A percentile compares a stretch with the other conserved stretches of the same genome.
Evolutionary conservation across 495 filamentous ascomycete genomes (phyloP).

Genomic region (Astrothelium subdiscretum): DNA sequence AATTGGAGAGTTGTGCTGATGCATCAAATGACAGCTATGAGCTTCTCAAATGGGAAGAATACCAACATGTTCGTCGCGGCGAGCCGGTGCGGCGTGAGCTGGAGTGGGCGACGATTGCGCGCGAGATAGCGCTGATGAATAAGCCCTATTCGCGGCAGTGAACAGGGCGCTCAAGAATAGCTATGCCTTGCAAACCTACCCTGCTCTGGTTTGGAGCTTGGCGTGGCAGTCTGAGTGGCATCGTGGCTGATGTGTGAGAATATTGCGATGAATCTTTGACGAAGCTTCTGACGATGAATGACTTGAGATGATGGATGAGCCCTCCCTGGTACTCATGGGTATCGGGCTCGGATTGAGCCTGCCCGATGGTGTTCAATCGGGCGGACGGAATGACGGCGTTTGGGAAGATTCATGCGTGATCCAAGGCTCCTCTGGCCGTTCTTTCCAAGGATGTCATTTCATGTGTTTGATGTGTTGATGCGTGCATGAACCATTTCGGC

Average conservation of each 20-base stretch:
- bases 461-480: neutral
- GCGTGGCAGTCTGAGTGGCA: neutral
- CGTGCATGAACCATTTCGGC: neutral
- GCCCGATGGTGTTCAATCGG: neutral
- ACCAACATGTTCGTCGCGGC: slow-evolving; percentile 35
- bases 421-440: neutral
- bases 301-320: neutral
- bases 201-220: too few relatives aligned
- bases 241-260: neutral
- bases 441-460: neutral
- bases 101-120: slow-evolving; percentile 79
- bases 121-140: slow-evolving; percentile 93
- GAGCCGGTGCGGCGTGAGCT: slow-evolving; percentile 56
- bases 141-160: slow-evolving; percentile 56
- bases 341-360: neutral
- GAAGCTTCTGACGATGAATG: neutral
- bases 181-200: neutral
- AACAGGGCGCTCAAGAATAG: neutral
- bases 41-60: slow-evolving; percentile 91
- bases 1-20: neutral
- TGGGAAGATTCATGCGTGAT: neutral
- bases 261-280: neutral
- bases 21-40: slow-evolving; percentile 37
- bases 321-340: too few relatives aligned
- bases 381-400: neutral